A percentile compares a stretch with the other conserved stretches of the same genome.
Evolutionary conservation across 306 rosid species (phyloP).

Genomic region (Potentilla sterilis): DNA sequence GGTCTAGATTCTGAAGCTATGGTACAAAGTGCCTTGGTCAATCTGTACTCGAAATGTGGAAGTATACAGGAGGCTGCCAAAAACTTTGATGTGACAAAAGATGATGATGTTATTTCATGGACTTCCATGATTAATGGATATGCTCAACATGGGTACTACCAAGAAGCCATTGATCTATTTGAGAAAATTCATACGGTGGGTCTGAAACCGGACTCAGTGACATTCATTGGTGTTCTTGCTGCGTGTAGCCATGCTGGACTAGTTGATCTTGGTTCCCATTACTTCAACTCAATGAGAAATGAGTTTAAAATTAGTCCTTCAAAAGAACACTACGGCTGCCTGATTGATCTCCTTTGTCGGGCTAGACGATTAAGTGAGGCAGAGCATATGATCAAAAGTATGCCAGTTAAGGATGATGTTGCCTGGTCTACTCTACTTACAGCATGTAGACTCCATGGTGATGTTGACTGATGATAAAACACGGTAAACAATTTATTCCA

Average conservation of each 20-base stretch:
- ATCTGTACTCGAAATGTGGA: slow-evolving; percentile 77
- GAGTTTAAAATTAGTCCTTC: slow-evolving; percentile 53
- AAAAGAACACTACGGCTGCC: slow-evolving; percentile 76
- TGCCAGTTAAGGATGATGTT: slow-evolving; percentile 67
- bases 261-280: slow-evolving; percentile 67
- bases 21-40: slow-evolving; percentile 66
- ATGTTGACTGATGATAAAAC: too few species aligned
- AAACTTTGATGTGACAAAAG: slow-evolving; percentile 35
- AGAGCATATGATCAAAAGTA: slow-evolving; percentile 53
- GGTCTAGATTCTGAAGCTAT: slow-evolving; percentile 54
- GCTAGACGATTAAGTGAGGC: slow-evolving; percentile 70
- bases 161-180: slow-evolving; percentile 66
- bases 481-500: too few species aligned
- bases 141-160: slow-evolving; percentile 69
- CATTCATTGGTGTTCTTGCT: slow-evolving; percentile 67
- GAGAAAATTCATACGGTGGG: slow-evolving; percentile 51
- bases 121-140: slow-evolving; percentile 76
- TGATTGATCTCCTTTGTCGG: slow-evolving; percentile 81
- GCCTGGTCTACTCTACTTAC: slow-evolving; percentile 84
- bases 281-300: slow-evolving; percentile 47
- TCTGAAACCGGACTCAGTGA: slow-evolving; percentile 60
- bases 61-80: slow-evolving; percentile 59
- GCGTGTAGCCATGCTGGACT: slow-evolving; percentile 85
- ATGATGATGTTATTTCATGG: slow-evolving; percentile 61
- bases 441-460: slow-evolving; percentile 63